These are phyloP conservation scores for Malassezia cuniculi DNA, from an alignment of 1,284 basidiomycete species.

Conservation along the genomic window DNA sequence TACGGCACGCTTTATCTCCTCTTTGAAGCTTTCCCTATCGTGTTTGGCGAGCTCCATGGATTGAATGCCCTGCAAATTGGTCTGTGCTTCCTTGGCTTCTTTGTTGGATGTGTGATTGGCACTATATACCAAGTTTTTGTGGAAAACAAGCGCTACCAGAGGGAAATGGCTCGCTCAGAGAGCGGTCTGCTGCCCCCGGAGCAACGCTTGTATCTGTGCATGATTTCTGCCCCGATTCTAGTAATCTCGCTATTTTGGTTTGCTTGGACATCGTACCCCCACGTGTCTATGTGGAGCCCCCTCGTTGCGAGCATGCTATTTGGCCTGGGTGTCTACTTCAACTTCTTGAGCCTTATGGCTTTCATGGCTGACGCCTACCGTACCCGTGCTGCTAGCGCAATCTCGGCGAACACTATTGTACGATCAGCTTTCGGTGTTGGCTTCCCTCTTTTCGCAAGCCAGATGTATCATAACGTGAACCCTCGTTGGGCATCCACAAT, in stretches of 20 bases:
- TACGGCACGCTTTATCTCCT: slow-evolving; percentile 47
- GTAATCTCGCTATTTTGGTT: slow-evolving; percentile 47
- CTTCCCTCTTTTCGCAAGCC: slow-evolving; percentile 48
- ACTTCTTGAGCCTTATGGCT: slow-evolving; percentile 49
- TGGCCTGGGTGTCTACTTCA: slow-evolving; percentile 49
- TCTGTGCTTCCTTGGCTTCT: slow-evolving; percentile 41
- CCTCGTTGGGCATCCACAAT: slow-evolving; percentile 63
- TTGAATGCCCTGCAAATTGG: slow-evolving; percentile 36
- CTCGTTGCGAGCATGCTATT: slow-evolving; percentile 49
- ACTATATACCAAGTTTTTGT: slow-evolving; percentile 21
- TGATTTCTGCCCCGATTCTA: slow-evolving; percentile 42
- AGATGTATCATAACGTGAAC: slow-evolving; percentile 53
- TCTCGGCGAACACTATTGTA: slow-evolving; percentile 58
- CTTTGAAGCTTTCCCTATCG: slow-evolving; percentile 43
- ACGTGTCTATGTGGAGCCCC: slow-evolving; percentile 47
- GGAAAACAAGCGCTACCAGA: slow-evolving; percentile 15
- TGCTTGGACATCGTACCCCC: slow-evolving; percentile 26
- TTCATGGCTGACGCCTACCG: slow-evolving; percentile 51
- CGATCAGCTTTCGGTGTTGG: slow-evolving; percentile 55
- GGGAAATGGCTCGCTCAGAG: slow-evolving; percentile 17
- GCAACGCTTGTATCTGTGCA: no score
- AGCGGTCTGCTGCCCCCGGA: neutral
- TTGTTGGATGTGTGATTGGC: slow-evolving; percentile 29
- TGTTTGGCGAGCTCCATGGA: slow-evolving; percentile 34
- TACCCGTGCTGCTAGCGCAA: slow-evolving; percentile 49